These are phyloP conservation scores for Lepiota venenata DNA, from an alignment of 768 basidiomycete genomes.

Conservation along the genomic window DNA sequence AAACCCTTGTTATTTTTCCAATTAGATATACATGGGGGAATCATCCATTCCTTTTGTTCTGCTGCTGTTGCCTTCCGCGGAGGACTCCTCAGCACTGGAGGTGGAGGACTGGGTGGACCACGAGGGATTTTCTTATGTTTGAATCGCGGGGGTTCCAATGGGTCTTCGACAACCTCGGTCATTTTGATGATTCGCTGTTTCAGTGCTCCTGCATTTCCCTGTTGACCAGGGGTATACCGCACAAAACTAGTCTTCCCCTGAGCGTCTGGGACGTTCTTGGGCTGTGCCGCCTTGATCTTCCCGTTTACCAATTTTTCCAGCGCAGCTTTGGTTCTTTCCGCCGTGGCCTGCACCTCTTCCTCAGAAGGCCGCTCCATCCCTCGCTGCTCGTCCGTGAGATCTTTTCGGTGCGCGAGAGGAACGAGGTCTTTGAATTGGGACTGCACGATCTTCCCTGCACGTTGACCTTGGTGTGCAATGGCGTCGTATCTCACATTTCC, in stretches of 20 bases:
- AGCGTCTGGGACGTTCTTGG: conserved; percentile 87
- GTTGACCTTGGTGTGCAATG: conserved; percentile 94
- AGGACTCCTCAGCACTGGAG: conserved; percentile 92
- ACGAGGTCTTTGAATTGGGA: conserved; percentile 98
- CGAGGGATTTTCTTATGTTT: conserved; percentile 99
- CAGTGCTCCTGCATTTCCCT: conserved; percentile 60
- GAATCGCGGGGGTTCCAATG: conserved; percentile 93
- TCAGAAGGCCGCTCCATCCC: conserved; percentile 92
- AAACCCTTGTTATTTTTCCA: conserved; percentile 99
- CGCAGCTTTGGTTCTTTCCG: conserved; percentile 87
- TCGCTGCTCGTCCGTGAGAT: conserved; percentile 71
- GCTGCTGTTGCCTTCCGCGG: conserved; percentile 94
- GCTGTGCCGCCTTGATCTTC: conserved; percentile 98
- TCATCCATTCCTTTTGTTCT: conserved; percentile 99
- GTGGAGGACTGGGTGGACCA: conserved; percentile 94
- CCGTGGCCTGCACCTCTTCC: conserved; percentile 86
- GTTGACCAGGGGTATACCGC: conserved; percentile 95
- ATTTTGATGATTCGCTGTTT: conserved; percentile 99
- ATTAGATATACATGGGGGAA: conserved; percentile 98
- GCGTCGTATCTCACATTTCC: conserved; percentile 97
- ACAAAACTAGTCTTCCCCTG: conserved; percentile 88
- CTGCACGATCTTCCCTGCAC: conserved; percentile 81
- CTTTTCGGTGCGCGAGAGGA: conserved; percentile 85
- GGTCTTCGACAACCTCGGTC: conserved; percentile 97
- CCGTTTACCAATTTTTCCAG: conserved; percentile 92